A percentile compares a stretch with the other conserved stretches of the same genome.
phyloP scores from a whole-genome alignment of 2,329 filamentous ascomycete species.

The Aspergillus vadensis region DNA sequence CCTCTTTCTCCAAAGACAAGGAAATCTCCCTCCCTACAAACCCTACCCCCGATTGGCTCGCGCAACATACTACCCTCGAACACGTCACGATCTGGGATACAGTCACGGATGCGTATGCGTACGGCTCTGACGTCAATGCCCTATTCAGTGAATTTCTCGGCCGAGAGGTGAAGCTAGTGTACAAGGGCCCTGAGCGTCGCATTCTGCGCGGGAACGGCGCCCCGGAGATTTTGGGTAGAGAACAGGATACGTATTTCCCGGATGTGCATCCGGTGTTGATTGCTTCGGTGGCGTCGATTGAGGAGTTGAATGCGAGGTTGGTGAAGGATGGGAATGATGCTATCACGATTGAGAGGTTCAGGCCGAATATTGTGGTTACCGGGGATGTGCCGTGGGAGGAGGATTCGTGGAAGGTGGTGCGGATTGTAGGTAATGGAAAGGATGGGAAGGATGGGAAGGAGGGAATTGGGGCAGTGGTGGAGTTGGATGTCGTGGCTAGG shows the following conservation, averaged over 20 bases:
- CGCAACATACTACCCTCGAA: constrained; percentile 52
- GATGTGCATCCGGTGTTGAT: constrained; percentile 62
- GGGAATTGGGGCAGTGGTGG: constrained; percentile 36
- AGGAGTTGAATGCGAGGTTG: constrained; percentile 60
- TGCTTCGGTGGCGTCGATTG: constrained; percentile 57
- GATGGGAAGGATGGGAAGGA: not conserved
- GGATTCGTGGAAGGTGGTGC: constrained; percentile 63
- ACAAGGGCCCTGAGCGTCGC: constrained; percentile 62
- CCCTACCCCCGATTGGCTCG: constrained; percentile 57
- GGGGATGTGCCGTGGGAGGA: constrained; percentile 62
- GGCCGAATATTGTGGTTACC: constrained; percentile 64
- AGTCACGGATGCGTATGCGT: constrained; percentile 60
- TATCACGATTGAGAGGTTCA: constrained; percentile 64
- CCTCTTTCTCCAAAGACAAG: constrained; percentile 38
- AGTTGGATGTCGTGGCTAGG: constrained; percentile 60
- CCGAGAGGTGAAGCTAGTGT: constrained; percentile 59
- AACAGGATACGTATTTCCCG: constrained; percentile 59
- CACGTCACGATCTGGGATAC: constrained; percentile 61
- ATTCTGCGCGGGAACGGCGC: constrained; percentile 59
- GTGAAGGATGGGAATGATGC: constrained; percentile 43
- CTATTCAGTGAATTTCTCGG: constrained; percentile 59
- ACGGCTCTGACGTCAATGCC: constrained; percentile 53
- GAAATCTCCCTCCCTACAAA: constrained; percentile 58
- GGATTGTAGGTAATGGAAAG: constrained; percentile 24
- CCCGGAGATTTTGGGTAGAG: constrained; percentile 55